Evolutionary conservation across 108 stramenopile genomes (phyloP).

Genomic region (Halocafeteria seosinensis): DNA sequence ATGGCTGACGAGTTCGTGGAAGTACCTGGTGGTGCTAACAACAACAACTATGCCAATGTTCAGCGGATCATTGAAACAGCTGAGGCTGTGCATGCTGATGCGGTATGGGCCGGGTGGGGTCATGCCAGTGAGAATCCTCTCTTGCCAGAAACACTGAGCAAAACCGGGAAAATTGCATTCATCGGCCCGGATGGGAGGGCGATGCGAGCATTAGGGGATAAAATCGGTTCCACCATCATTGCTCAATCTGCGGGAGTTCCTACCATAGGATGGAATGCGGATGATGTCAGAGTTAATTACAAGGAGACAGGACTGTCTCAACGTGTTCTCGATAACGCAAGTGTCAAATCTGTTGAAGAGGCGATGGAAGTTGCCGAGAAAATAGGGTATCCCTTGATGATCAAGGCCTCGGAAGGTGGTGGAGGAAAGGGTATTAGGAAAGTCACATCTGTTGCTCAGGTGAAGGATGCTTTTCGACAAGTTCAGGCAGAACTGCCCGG

Average conservation of each 20-base stretch:
- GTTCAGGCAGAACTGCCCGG: conserved; percentile 96
- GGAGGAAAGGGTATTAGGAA: conserved; percentile 98
- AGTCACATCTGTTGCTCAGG: conserved; percentile 42
- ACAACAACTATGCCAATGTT: conserved; percentile 99
- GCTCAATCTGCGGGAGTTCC: conserved; percentile 93
- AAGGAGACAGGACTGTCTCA: conserved; percentile 53
- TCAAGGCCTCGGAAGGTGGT: conserved; percentile 97
- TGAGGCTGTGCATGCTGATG: conserved; percentile 81
- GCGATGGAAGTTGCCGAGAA: conserved; percentile 51
- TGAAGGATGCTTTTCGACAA: conserved; percentile 72
- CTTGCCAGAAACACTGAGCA: conserved; percentile 68
- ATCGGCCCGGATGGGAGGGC: conserved; percentile 90
- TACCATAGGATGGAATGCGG: conserved; percentile 92
- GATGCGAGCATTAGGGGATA: conserved; percentile 97
- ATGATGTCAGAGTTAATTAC: conserved; percentile 54
- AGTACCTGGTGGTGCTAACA: conserved; percentile 97
- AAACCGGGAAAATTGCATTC: conserved; percentile 66
- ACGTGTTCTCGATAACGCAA: conserved; percentile 62
- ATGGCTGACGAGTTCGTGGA: conserved; percentile 96
- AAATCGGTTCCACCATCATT: conserved; percentile 94
- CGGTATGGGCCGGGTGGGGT: conserved; percentile 99
- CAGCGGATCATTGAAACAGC: conserved; percentile 95
- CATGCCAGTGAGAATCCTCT: conserved; percentile 89
- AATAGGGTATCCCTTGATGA: conserved; percentile 97
- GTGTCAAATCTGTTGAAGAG: conserved; percentile 52